A percentile compares a stretch with the other conserved stretches of the same genome.
Evolutionary conservation across 2,329 filamentous ascomycete species (phyloP).

Genomic region (Aspergillus sp.): DNA sequence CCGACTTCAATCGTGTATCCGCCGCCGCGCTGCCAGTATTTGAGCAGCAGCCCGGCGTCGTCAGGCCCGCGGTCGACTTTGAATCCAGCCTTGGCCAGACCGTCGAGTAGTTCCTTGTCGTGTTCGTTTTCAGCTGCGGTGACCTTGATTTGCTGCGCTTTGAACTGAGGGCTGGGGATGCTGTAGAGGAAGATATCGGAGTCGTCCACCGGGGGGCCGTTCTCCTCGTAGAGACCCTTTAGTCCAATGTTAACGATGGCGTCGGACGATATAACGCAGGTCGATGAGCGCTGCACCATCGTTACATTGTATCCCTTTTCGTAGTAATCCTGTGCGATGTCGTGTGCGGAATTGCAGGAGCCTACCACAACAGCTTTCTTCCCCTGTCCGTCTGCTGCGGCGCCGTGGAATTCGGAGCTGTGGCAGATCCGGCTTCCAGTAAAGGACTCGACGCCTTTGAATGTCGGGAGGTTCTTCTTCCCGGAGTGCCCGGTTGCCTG

Average conservation of each 20-base stretch:
- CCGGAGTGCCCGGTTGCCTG: conserved; percentile 69
- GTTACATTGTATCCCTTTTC: conserved; percentile 68
- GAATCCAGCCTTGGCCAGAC: conserved; percentile 60
- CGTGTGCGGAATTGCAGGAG: conserved; percentile 67
- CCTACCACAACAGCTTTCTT: conserved; percentile 67
- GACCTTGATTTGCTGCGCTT: conserved; percentile 55
- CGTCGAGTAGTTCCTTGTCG: conserved; percentile 39
- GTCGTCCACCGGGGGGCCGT: conserved; percentile 62
- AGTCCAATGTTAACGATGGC: conserved; percentile 55
- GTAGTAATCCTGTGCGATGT: conserved; percentile 67
- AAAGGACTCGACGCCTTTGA: conserved; percentile 55
- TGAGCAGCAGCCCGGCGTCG: conserved; percentile 57
- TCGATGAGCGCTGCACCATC: conserved; percentile 67
- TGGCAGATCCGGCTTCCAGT: conserved; percentile 61
- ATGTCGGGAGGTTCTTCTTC: conserved; percentile 56
- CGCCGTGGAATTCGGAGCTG: conserved; percentile 60
- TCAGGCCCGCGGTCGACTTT: conserved; percentile 59
- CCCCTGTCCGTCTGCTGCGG: conserved; percentile 46
- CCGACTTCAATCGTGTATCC: conserved; percentile 73
- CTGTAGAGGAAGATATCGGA: conserved; percentile 63
- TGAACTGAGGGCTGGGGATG: conserved; percentile 60
- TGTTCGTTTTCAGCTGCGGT: conserved; percentile 40
- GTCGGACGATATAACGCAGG: conserved; percentile 61
- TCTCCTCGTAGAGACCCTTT: conserved; percentile 50
- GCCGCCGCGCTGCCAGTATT: conserved; percentile 66